These are phyloP conservation scores for Imleria badia DNA, from an alignment of 768 basidiomycete species.

Conservation along the genomic window DNA sequence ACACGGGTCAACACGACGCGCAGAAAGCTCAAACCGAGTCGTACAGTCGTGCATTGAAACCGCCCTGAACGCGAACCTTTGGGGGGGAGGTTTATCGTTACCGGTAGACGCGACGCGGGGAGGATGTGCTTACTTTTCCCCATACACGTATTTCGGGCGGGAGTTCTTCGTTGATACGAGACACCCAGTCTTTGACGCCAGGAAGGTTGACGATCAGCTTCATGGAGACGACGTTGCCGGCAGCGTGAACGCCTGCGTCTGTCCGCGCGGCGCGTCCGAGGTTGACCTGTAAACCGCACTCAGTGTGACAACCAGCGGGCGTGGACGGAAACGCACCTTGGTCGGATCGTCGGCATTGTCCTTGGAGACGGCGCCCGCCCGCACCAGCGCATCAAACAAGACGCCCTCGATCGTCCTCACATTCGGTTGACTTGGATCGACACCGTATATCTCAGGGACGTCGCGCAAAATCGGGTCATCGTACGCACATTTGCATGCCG, in stretches of 20 bases:
- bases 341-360: slow-evolving; percentile 91
- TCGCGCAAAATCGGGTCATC: too few relatives aligned
- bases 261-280: slow-evolving; percentile 91
- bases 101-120: neutral
- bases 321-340: slow-evolving; percentile 53
- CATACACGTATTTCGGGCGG: slow-evolving; percentile 93
- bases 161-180: slow-evolving; percentile 80
- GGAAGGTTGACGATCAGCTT: slow-evolving; percentile 85
- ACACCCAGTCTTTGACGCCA: slow-evolving; percentile 65
- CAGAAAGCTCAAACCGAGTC: slow-evolving; percentile 15
- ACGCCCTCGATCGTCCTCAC: slow-evolving; percentile 86
- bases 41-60: slow-evolving; percentile 77
- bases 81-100: slow-evolving; percentile 3
- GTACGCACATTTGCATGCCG: slow-evolving; percentile 94
- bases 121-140: slow-evolving; percentile 62
- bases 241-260: slow-evolving; percentile 96
- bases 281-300: slow-evolving; percentile 54
- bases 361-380: slow-evolving; percentile 88
- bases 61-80: slow-evolving; percentile 72
- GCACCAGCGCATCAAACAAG: slow-evolving; percentile 84
- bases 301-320: neutral
- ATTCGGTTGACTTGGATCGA: slow-evolving; percentile 55
- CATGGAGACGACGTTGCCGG: slow-evolving; percentile 89
- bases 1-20: slow-evolving; percentile 1
- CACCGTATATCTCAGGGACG: neutral